phyloP scores from a whole-genome alignment of 2,329 filamentous ascomycete species.

The Scytalidium lignicola region DNA sequence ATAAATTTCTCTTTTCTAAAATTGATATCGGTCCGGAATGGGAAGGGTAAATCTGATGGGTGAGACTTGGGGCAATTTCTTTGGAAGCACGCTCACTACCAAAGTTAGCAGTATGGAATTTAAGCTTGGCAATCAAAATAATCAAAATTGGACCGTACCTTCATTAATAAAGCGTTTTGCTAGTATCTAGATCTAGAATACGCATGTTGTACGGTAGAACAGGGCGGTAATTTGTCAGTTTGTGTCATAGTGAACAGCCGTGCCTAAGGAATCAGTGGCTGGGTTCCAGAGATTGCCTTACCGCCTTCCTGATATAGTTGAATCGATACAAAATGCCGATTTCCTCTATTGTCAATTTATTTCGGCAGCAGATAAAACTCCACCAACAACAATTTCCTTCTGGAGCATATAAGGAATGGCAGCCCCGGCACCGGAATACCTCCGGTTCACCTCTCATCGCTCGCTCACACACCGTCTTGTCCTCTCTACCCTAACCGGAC shows the following conservation, averaged over 20 bases:
- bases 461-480: conserved; percentile 79
- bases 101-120: conserved; percentile 15
- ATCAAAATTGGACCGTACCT: no score
- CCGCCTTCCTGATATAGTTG: neutral
- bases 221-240: no score
- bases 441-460: conserved; percentile 80
- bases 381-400: neutral
- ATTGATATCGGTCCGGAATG: conserved; percentile 13
- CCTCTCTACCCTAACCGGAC: conserved; percentile 85
- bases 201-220: no score
- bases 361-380: neutral
- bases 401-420: conserved; percentile 19
- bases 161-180: no score
- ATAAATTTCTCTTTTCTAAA: conserved; percentile 23
- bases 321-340: neutral
- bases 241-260: no score
- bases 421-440: conserved; percentile 34
- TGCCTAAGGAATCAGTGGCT: no score
- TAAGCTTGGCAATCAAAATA: conserved; percentile 19
- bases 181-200: no score
- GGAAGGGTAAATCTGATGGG: conserved; percentile 5
- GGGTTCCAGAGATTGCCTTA: no score
- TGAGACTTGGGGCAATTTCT: conserved; percentile 9
- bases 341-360: neutral
- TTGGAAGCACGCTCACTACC: conserved; percentile 19